Percentiles rank a stretch among this genome's conserved stretches.
These are phyloP conservation scores for Handroanthus guayacan DNA, from an alignment of 257 asterid genomes.

Conservation along the genomic window DNA sequence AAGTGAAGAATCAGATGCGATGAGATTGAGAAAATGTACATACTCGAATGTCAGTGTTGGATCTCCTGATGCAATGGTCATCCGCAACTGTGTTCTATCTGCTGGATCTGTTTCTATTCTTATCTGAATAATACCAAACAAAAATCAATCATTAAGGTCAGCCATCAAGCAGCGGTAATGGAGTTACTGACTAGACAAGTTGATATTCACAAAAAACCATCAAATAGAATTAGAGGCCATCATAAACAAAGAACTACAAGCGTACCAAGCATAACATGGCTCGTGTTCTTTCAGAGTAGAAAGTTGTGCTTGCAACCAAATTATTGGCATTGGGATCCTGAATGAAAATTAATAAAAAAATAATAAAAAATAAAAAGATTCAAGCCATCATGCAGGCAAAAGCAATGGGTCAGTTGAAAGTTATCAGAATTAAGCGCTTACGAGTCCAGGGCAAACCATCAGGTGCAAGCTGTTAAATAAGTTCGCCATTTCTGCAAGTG, in stretches of 20 bases:
- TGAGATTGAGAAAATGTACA: conserved; percentile 34
- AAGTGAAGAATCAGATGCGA: conserved; percentile 19
- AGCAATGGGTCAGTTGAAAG: conserved; percentile 22
- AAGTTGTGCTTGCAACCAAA: conserved; percentile 87
- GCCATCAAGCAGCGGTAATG: background rate
- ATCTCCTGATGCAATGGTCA: conserved; percentile 93
- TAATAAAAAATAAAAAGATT: conserved; percentile 22
- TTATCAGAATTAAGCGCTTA: conserved; percentile 47
- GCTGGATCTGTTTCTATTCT: conserved; percentile 98
- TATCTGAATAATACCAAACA: conserved; percentile 49
- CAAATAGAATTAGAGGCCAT: conserved; percentile 1
- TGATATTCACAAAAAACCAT: background rate
- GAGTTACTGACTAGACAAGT: background rate
- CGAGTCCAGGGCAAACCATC: conserved; percentile 86
- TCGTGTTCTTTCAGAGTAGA: conserved; percentile 84
- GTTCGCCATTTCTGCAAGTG: conserved; percentile 78
- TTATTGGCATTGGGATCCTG: conserved; percentile 95
- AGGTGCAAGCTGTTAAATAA: conserved; percentile 69
- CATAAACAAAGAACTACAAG: conserved; percentile 18
- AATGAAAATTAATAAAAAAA: conserved; percentile 35
- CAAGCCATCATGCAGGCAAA: conserved; percentile 29
- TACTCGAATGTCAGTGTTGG: conserved; percentile 85
- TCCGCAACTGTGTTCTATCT: conserved; percentile 90
- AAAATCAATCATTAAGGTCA: conserved; percentile 10
- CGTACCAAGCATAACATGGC: conserved; percentile 98